These are phyloP conservation scores for Plicaturopsis crispa DNA, from an alignment of 768 basidiomycete genomes.

Conservation along the genomic window DNA sequence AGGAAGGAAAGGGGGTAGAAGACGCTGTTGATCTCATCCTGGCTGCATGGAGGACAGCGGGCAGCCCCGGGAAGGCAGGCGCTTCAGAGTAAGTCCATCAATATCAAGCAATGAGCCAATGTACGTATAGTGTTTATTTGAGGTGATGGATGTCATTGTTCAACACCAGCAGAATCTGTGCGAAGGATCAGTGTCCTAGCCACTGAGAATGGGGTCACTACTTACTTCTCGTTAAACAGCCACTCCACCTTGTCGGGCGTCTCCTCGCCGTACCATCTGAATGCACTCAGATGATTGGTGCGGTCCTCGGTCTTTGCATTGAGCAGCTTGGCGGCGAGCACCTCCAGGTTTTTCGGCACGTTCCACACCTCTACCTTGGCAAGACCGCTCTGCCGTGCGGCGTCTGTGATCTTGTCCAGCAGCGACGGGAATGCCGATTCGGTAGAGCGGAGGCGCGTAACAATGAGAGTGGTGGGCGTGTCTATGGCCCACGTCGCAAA, in stretches of 20 bases:
- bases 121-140: too few relatives aligned
- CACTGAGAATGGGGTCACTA: not conserved
- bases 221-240: conserved; percentile 43
- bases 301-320: conserved; percentile 25
- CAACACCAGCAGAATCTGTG: conserved; percentile 36
- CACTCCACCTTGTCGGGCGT: conserved; percentile 27
- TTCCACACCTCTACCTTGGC: conserved; percentile 41
- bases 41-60: conserved; percentile 82
- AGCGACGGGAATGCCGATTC: conserved; percentile 24
- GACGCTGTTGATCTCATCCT: conserved; percentile 77
- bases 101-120: too few relatives aligned
- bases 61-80: conserved; percentile 58
- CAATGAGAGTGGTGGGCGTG: conserved; percentile 26
- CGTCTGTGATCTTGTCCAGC: conserved; percentile 23
- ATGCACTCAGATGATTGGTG: conserved; percentile 30
- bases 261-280: conserved; percentile 44
- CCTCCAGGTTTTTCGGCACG: conserved; percentile 25
- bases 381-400: conserved; percentile 26
- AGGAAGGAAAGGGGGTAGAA: conserved; percentile 69
- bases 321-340: conserved; percentile 16
- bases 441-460: conserved; percentile 33
- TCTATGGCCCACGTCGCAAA: conserved; percentile 43
- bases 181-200: not conserved
- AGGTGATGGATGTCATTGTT: too few relatives aligned
- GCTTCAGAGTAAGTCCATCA: too few relatives aligned